Percentiles rank a stretch among this genome's conserved stretches.
These are phyloP conservation scores for Syzygium oleosum DNA, from an alignment of 345 rosid genomes.

Conservation along the genomic window DNA sequence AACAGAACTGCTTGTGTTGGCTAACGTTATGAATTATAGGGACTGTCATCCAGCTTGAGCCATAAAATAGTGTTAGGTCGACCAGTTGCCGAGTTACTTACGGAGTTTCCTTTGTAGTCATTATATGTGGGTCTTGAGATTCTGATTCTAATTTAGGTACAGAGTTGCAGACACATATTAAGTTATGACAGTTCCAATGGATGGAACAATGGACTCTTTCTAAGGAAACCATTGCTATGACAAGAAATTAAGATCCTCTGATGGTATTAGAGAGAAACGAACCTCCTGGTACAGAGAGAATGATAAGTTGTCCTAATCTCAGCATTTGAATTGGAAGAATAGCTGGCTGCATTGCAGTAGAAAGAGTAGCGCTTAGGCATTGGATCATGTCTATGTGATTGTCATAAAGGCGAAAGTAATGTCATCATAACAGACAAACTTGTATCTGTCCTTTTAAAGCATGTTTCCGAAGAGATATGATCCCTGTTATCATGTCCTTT, in stretches of 20 bases:
- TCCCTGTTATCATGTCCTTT: background rate
- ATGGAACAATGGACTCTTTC: background rate
- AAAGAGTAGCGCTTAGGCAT: background rate
- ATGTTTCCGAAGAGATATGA: background rate
- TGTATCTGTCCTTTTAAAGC: background rate
- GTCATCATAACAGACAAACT: background rate
- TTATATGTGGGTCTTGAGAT: background rate
- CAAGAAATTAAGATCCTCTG: background rate
- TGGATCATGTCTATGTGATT: background rate
- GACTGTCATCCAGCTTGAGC: background rate
- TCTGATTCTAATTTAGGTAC: background rate
- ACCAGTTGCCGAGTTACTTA: background rate
- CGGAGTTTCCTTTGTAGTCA: background rate
- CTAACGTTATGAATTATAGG: background rate
- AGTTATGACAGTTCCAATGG: background rate
- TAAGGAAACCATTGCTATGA: background rate
- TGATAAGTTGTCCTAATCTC: constrained; percentile 35
- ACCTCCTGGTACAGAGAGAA: constrained; percentile 49
- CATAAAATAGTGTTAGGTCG: background rate
- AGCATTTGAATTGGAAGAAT: constrained; percentile 45
- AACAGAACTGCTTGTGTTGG: background rate
- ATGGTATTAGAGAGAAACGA: background rate
- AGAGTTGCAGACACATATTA: background rate
- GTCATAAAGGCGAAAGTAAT: background rate
- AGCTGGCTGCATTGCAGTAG: constrained; percentile 27